Evolutionary conservation across 2,329 filamentous ascomycete genomes (phyloP), one percentile per base, ranked within the genome.

Genomic region (Paecilomyces sp.): DNA sequence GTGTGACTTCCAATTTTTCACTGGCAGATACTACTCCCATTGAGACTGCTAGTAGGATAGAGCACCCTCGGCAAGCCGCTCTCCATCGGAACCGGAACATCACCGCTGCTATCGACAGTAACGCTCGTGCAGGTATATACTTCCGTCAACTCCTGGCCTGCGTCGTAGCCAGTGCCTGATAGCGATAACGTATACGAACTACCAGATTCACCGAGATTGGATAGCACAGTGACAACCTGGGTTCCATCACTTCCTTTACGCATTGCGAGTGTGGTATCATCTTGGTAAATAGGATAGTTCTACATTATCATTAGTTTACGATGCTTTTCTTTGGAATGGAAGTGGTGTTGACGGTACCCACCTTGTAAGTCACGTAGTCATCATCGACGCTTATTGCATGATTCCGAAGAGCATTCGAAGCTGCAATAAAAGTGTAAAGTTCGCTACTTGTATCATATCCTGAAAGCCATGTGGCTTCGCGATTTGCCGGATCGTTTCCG

Each of bases 401-500:
- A 56, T 70, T 76, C 34, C 84, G 82, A 53, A 85, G 74, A 55
- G 75, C 72, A 67, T 86, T 86, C 25, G 84, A 68, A 4, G 68
- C 64, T 0, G 75, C 65, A 56, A 84, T 80, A 62, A 75, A 74
- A n/a, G 68, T 64, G 71, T 85, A 86, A 12, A 85, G 71, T 28
- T 80, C 76, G 7, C 77, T 64, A 3, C 72, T 63, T 1, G 75
- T 81, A 61, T 76, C 66, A 70, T 81, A 87, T 6, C 72, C 73
- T 11, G 80, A 82, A 11, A 79, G 70, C 85, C 85, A 87, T 51
- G 83, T 75, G 7, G 84, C 82, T 67, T 86, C 83, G n/a, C 84
- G 81, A 53, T 77, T 79, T 0, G 76, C 75, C 3, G 83, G 83
- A 58, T 72, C 73, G 41, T 70, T 76, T n/a, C 78, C 81, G 24